Evolutionary conservation across 2,329 filamentous ascomycete species (phyloP).

Genomic region (Aspergillus tanneri): DNA sequence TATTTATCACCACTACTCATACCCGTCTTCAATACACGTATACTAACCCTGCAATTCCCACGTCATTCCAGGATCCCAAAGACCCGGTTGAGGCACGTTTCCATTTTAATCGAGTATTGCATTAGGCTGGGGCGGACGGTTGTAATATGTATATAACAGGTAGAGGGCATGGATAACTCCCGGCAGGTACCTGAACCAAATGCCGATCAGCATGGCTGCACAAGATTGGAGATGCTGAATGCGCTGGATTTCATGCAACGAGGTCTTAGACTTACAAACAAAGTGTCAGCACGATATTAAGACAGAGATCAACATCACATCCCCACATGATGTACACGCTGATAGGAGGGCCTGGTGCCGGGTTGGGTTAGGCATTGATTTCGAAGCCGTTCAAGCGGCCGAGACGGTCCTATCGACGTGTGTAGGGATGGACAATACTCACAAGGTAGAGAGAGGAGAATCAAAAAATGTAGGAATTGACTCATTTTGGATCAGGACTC

Average conservation of each 20-base stretch:
- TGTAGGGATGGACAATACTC: slow-evolving; percentile 20
- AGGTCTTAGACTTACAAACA: slow-evolving; percentile 52
- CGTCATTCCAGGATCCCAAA: no score
- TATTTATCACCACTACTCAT: no score
- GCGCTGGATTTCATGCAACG: neutral
- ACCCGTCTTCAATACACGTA: no score
- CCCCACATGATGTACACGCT: slow-evolving; percentile 65
- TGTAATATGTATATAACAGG: slow-evolving; percentile 78
- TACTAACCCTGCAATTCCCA: no score
- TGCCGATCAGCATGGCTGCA: neutral
- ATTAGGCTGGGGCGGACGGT: slow-evolving; percentile 51
- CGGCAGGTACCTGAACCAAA: slow-evolving; percentile 61
- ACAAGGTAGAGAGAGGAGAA: slow-evolving; percentile 51
- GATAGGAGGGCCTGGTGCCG: slow-evolving; percentile 59
- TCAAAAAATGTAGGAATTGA: no score
- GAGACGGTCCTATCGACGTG: no score
- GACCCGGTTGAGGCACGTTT: no score
- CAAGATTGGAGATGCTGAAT: neutral
- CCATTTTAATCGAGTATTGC: no score
- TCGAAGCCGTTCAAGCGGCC: no score
- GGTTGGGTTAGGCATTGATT: neutral
- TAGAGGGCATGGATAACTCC: slow-evolving; percentile 81
- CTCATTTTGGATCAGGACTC: slow-evolving; percentile 25
- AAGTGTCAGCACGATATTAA: slow-evolving; percentile 67
- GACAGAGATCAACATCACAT: slow-evolving; percentile 63